phyloP scores from a whole-genome alignment of 345 rosid genomes.

The Zanthoxylum bungeanum region DNA sequence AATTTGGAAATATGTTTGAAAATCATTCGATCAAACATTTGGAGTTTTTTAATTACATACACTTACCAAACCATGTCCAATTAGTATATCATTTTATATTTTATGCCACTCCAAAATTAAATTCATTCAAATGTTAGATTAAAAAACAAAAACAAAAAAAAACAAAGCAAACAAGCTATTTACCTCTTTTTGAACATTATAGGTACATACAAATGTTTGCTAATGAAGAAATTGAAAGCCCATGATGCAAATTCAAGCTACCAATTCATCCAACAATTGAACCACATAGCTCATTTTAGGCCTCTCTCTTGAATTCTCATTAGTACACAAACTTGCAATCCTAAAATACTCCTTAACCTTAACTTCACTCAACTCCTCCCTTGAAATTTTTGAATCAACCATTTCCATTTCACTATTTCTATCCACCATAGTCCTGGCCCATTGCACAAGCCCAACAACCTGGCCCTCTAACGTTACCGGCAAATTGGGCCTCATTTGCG shows the following conservation, averaged over 20 bases:
- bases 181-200: not conserved
- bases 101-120: no score
- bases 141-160: no score
- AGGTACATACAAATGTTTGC: not conserved
- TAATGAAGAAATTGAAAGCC: not conserved
- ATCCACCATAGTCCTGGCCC: conserved; percentile 47
- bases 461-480: conserved; percentile 29
- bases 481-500: conserved; percentile 64
- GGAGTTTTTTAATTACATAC: no score
- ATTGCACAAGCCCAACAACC: conserved; percentile 52
- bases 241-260: conserved; percentile 4
- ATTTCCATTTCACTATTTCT: conserved; percentile 45
- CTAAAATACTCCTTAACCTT: conserved; percentile 49
- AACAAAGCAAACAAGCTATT: no score
- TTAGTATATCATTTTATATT: no score
- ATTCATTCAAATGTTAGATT: no score
- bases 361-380: conserved; percentile 24
- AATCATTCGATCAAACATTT: no score
- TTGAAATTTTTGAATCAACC: conserved; percentile 30
- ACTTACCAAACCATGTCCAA: no score
- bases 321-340: conserved; percentile 57
- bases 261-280: conserved; percentile 19
- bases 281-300: conserved; percentile 59
- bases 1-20: no score
- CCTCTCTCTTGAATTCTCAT: conserved; percentile 41